Base-by-base conservation (phyloP, 345 rosid species). In the Citrus glauca region DNA sequence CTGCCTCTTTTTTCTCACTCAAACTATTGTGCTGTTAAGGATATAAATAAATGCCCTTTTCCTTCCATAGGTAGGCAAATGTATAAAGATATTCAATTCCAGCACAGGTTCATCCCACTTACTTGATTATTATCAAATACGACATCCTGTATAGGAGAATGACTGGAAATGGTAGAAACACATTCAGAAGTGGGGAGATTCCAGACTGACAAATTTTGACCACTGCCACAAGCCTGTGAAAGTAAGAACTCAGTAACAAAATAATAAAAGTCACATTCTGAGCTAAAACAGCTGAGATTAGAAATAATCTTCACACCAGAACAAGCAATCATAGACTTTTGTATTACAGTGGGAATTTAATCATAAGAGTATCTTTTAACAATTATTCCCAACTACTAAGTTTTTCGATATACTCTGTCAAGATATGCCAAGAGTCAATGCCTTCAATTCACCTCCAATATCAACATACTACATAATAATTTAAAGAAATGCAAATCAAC, bases 171-270 rank as follows among this genome's bases (percentile, higher is more conserved):
- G 81, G 77, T 85, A 63, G 95, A 89, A 84, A 94, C 87, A 69
- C 97, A 90, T 79, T 91, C 97, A 42, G 93, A 92, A 79, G 97
- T 90, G 20, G 92, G 91, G 69, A 96, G 93, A 83, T 88, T 96
- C 99, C 98, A 96, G 59, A 91, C 79, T 61, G 95, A 90, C 82
- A 94, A 71, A 61, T 61, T 86, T 67, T 60, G 85, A 78, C 97
- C 95, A 73, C 81, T 90, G 86, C 98, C 91, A 84, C 91, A 94
- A 65, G 87, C 94, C 98, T 96, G 85, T 3, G 69, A 73, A 75
- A n/a, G 48, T 57, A 79, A 81, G 40, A 59, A 74, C 25, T 73
- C 16, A 48, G 62, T 59, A 45, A 45, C 50, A 45, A 13, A 45
- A 45, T 38, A 64, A 76, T 68, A 27, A 80, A 63, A 53, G 66